phyloP scores from a whole-genome alignment of 495 filamentous ascomycete genomes.

The Aspergillus affinis region DNA sequence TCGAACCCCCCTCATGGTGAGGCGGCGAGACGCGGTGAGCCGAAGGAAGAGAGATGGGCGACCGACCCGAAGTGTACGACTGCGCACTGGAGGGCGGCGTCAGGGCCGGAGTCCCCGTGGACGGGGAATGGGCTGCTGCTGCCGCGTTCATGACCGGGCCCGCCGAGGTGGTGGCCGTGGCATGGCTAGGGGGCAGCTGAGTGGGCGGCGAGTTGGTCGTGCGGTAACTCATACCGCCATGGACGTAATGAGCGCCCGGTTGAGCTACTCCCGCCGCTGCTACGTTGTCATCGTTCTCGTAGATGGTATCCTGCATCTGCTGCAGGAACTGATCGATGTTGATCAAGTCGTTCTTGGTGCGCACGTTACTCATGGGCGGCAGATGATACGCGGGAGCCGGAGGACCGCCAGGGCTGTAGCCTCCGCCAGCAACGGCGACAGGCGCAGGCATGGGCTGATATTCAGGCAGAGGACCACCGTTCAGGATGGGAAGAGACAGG shows the following conservation, averaged over 20 bases:
- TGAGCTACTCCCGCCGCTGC: slow-evolving; percentile 73
- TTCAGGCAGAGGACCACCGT: slow-evolving; percentile 59
- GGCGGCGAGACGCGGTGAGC: slow-evolving; percentile 63
- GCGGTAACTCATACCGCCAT: slow-evolving; percentile 60
- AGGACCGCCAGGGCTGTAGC: slow-evolving; percentile 47
- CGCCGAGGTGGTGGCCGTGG: slow-evolving; percentile 55
- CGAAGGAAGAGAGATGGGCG: slow-evolving; percentile 65
- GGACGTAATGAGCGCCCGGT: slow-evolving; percentile 63
- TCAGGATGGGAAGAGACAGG: slow-evolving; percentile 65
- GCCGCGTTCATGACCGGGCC: slow-evolving; percentile 58
- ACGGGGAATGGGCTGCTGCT: slow-evolving; percentile 48
- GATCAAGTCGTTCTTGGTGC: slow-evolving; percentile 88
- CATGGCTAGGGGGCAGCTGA: slow-evolving; percentile 54
- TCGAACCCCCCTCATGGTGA: slow-evolving; percentile 59
- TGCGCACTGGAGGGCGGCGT: slow-evolving; percentile 86
- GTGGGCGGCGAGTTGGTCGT: slow-evolving; percentile 70
- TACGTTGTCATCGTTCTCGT: slow-evolving; percentile 80
- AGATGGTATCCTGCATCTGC: slow-evolving; percentile 91
- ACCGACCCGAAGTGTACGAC: slow-evolving; percentile 84
- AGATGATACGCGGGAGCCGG: slow-evolving; percentile 66
- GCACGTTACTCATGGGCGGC: slow-evolving; percentile 79
- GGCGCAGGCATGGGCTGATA: slow-evolving; percentile 60
- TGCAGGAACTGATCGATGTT: slow-evolving; percentile 91
- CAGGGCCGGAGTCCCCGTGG: slow-evolving; percentile 73
- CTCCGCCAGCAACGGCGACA: slow-evolving; percentile 55